Conservation (phyloP, 768 basidiomycete species). For the Russula abietina region DNA sequence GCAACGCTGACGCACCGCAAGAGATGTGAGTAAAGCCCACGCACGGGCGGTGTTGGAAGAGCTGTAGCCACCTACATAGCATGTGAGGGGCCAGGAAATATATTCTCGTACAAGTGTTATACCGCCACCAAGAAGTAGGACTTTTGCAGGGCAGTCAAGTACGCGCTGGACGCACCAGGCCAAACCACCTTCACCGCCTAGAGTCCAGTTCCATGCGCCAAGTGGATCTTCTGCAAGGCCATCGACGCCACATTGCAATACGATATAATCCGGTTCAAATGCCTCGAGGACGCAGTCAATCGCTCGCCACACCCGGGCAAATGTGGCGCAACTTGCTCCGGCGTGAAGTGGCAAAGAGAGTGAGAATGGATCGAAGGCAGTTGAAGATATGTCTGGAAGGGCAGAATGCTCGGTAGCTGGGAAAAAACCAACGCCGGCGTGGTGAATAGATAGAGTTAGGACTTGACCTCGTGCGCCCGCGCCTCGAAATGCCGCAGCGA, state of each 20-base stretch:
- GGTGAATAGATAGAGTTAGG: conserved; percentile 76
- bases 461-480: conserved; percentile 30
- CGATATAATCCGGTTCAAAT: conserved; percentile 70
- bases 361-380: conserved; percentile 53
- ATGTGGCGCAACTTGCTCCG: conserved; percentile 65
- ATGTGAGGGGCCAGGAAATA: neutral
- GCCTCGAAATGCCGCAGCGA: conserved; percentile 66
- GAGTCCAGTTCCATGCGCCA: conserved; percentile 64
- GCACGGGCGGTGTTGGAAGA: conserved; percentile 79
- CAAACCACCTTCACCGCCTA: conserved; percentile 51
- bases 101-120: conserved; percentile 22
- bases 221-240: conserved; percentile 82
- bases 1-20: conserved; percentile 48
- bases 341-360: conserved; percentile 71
- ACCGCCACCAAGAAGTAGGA: conserved; percentile 76
- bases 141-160: conserved; percentile 50
- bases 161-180: conserved; percentile 59
- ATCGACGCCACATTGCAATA: conserved; percentile 85
- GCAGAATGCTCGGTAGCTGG: conserved; percentile 52
- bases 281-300: conserved; percentile 54
- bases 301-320: conserved; percentile 53
- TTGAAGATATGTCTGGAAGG: conserved; percentile 38
- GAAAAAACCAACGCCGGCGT: conserved; percentile 78
- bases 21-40: conserved; percentile 77
- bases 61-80: conserved; percentile 68